Evolutionary conservation across 73 alveolate species (phyloP).

Genomic region (Paramecium caudatum): DNA sequence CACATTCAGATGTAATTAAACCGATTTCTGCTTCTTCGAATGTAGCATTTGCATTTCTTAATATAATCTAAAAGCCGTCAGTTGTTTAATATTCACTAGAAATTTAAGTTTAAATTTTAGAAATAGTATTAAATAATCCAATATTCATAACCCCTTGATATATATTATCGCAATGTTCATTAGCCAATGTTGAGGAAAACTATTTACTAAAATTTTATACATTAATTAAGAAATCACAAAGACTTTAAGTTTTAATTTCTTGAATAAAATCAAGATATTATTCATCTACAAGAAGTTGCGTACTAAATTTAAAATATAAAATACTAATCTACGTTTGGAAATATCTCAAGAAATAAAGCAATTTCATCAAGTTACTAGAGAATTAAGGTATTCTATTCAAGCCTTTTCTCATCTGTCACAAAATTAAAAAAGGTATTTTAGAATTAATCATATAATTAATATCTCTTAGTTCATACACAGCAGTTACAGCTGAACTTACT

Average conservation of each 20-base stretch:
- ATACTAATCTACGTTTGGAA: too few relatives aligned
- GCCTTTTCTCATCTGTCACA: background rate
- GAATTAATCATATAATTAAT: background rate
- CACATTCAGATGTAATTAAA: background rate
- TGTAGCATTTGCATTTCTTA: background rate
- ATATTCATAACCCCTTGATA: constrained; percentile 20
- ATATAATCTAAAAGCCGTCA: background rate
- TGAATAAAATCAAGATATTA: background rate
- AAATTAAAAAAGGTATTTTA: constrained; percentile 6
- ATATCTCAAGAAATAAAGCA: too few relatives aligned
- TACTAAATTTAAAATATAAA: too few relatives aligned
- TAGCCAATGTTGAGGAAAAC: background rate
- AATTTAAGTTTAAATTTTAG: background rate
- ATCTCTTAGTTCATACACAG: background rate
- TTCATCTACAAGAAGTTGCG: too few relatives aligned
- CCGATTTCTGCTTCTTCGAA: constrained; percentile 28
- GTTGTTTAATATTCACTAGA: background rate
- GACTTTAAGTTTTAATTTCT: background rate
- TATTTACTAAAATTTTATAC: background rate
- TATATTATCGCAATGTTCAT: constrained; percentile 4
- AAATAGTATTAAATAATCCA: background rate
- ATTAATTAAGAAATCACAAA: background rate
- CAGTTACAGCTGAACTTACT: constrained; percentile 27
- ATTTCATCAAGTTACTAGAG: background rate
- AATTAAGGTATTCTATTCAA: background rate